Percentiles rank a stretch among this genome's conserved stretches.
Evolutionary conservation across 2,329 filamentous ascomycete species (phyloP).

Genomic region (Penicillium sp.): DNA sequence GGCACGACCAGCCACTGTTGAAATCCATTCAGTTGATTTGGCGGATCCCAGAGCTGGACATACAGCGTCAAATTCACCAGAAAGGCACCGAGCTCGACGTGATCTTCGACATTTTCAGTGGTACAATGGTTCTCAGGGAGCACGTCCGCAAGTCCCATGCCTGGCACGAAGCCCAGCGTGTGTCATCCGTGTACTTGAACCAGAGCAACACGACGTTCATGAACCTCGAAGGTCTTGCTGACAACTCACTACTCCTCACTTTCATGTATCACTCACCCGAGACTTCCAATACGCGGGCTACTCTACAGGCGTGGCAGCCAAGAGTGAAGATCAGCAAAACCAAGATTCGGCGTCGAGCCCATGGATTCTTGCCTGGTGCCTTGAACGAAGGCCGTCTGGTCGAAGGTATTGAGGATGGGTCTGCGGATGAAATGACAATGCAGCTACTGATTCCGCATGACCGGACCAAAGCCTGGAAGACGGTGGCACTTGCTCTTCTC

Average conservation of each 20-base stretch:
- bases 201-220: constrained; percentile 18
- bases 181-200: constrained; percentile 15
- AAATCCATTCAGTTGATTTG: constrained; percentile 17
- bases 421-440: constrained; percentile 16
- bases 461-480: constrained; percentile 24
- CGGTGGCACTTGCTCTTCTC: constrained; percentile 25
- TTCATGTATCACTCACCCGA: constrained; percentile 13
- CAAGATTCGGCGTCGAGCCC: constrained; percentile 15
- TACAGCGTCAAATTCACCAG: constrained; percentile 16
- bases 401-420: constrained; percentile 16
- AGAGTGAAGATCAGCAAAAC: constrained; percentile 7
- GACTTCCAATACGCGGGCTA: constrained; percentile 1
- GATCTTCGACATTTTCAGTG: constrained; percentile 21
- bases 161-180: constrained; percentile 2
- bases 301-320: neutral
- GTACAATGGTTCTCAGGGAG: constrained; percentile 21
- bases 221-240: constrained; percentile 26
- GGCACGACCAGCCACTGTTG: constrained; percentile 1
- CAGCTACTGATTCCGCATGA: constrained; percentile 23
- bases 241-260: constrained; percentile 25
- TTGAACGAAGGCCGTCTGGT: constrained; percentile 18
- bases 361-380: constrained; percentile 15
- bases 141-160: constrained; percentile 11
- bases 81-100: constrained; percentile 21
- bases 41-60: constrained; percentile 9